These are phyloP conservation scores for Eimeria tenella DNA, from an alignment of 169 alveolate species.

Conservation along the genomic window DNA sequence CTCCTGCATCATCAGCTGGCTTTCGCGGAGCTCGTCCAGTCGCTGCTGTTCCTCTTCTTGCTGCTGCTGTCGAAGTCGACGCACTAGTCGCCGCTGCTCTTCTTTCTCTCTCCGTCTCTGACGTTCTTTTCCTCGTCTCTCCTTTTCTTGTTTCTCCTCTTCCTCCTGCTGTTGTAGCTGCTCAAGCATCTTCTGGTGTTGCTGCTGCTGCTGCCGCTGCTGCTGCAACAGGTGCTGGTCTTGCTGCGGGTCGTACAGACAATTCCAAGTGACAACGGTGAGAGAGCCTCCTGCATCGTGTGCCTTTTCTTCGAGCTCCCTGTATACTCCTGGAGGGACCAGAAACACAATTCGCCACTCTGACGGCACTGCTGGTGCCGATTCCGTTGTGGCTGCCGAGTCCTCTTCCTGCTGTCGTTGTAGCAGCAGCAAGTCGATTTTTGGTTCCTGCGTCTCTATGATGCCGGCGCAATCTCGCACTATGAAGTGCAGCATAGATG, in stretches of 20 bases:
- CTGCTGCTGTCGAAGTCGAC: not conserved
- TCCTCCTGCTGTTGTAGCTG: not conserved
- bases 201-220: not conserved
- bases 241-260: not conserved
- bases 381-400: not conserved
- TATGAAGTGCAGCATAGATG: not conserved
- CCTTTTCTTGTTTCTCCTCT: not conserved
- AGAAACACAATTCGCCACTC: not conserved
- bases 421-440: not conserved
- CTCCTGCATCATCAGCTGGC: not conserved
- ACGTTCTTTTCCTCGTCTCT: not conserved
- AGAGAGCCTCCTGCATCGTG: not conserved
- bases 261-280: not conserved
- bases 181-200: not conserved
- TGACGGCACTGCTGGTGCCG: not conserved
- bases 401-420: not conserved
- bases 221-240: not conserved
- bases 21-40: not conserved
- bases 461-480: slow-evolving; percentile 28
- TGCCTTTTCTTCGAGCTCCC: not conserved
- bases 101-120: not conserved
- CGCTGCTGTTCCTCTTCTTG: not conserved
- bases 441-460: slow-evolving; percentile 15
- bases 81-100: slow-evolving; percentile 11
- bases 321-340: not conserved